Evolutionary conservation across 805 yeast genomes (phyloP).

Genomic region (Torulaspora quercuum): DNA sequence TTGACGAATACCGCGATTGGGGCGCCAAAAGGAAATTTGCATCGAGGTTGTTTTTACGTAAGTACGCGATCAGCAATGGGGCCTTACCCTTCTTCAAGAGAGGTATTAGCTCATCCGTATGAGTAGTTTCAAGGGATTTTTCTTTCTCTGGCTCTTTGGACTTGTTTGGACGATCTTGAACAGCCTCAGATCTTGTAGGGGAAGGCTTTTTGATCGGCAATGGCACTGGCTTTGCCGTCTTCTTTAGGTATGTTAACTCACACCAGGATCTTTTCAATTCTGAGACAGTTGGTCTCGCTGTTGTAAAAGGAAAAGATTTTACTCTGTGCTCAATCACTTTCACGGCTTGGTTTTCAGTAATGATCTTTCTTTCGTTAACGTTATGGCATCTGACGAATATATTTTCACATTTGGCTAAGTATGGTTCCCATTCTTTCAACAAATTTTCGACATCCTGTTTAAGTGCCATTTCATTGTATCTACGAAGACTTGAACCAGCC

Average conservation of each 20-base stretch:
- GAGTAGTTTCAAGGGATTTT: slow-evolving; percentile 42
- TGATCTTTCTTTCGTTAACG: slow-evolving; percentile 54
- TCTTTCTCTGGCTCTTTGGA: slow-evolving; percentile 13
- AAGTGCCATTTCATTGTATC: slow-evolving; percentile 85
- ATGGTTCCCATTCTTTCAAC: slow-evolving; percentile 59
- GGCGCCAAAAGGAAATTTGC: slow-evolving; percentile 59
- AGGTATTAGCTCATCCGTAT: slow-evolving; percentile 55
- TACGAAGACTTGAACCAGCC: slow-evolving; percentile 86
- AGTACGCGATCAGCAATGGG: slow-evolving; percentile 62
- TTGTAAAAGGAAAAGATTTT: slow-evolving; percentile 78
- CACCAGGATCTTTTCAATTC: slow-evolving; percentile 86
- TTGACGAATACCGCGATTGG: slow-evolving; percentile 44
- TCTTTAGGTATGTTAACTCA: slow-evolving; percentile 58
- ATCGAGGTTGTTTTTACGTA: slow-evolving; percentile 54
- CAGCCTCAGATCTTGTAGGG: slow-evolving; percentile 15
- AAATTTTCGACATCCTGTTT: slow-evolving; percentile 72
- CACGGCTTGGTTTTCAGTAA: slow-evolving; percentile 59
- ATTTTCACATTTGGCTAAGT: slow-evolving; percentile 57
- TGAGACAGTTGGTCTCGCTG: slow-evolving; percentile 76
- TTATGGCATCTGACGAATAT: slow-evolving; percentile 84
- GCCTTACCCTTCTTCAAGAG: slow-evolving; percentile 71
- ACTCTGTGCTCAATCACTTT: slow-evolving; percentile 57
- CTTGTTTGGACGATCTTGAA: slow-evolving; percentile 5
- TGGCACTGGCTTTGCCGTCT: slow-evolving; percentile 53
- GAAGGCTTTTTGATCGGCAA: slow-evolving; percentile 33